Conservation (phyloP, 2,329 filamentous ascomycete genomes). For the Microsporum canis region DNA sequence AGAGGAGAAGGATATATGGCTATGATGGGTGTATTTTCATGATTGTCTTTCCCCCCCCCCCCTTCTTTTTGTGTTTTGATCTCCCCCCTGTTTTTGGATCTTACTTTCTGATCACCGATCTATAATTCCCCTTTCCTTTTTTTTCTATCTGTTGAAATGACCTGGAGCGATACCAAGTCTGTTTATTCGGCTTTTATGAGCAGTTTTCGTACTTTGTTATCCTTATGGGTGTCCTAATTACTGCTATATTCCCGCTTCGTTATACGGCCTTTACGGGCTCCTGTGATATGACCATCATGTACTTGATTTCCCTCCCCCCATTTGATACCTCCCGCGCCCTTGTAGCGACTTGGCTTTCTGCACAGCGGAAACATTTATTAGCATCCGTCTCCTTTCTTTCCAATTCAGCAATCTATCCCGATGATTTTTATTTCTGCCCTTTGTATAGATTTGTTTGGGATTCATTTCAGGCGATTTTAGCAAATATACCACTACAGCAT, state of each 20-base stretch:
- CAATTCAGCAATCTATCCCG: neutral
- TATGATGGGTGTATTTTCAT: constrained; percentile 30
- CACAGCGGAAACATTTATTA: constrained; percentile 4
- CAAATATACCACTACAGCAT: neutral
- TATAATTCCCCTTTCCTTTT: neutral
- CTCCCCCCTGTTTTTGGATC: neutral
- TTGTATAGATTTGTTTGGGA: neutral
- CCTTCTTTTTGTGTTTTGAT: neutral
- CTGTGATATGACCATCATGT: neutral
- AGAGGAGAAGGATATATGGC: constrained; percentile 84
- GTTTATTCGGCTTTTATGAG: neutral
- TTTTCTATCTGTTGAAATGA: neutral
- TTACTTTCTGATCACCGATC: neutral
- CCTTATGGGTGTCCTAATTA: neutral
- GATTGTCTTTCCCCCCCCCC: neutral
- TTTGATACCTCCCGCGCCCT: neutral
- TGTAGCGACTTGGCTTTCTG: neutral
- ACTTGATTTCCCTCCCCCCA: neutral
- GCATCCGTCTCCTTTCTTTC: neutral
- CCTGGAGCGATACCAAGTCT: neutral
- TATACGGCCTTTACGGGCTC: neutral
- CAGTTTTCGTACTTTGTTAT: neutral
- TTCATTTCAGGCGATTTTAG: neutral
- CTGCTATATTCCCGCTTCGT: neutral
- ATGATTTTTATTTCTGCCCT: neutral